These are phyloP conservation scores for Verticillium nubilum DNA, from an alignment of 2,329 filamentous ascomycete species.

Conservation along the genomic window DNA sequence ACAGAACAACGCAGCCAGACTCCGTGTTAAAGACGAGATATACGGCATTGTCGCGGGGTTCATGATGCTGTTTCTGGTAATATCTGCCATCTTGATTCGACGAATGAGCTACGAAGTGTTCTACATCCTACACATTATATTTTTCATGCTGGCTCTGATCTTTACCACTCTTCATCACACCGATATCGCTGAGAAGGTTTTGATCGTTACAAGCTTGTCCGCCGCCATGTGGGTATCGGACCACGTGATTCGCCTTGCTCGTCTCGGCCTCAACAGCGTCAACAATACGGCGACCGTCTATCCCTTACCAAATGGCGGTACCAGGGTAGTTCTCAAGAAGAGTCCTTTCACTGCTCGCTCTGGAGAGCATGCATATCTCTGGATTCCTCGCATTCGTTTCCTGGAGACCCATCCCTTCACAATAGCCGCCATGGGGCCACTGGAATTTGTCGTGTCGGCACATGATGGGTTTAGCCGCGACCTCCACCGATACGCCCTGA, in stretches of 20 bases:
- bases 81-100: conserved; percentile 37
- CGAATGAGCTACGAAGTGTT: conserved; percentile 50
- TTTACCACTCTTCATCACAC: conserved; percentile 48
- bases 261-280: conserved; percentile 36
- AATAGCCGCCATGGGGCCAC: conserved; percentile 43
- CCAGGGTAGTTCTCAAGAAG: conserved; percentile 46
- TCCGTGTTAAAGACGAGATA: conserved; percentile 33
- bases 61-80: conserved; percentile 37
- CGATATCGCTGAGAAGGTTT: conserved; percentile 27
- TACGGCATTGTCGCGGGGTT: conserved; percentile 44
- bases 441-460: conserved; percentile 54
- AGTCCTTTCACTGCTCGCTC: conserved; percentile 39
- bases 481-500: conserved; percentile 36
- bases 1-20: conserved; percentile 17
- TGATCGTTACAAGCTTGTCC: conserved; percentile 35
- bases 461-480: conserved; percentile 50
- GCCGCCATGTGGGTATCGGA: conserved; percentile 45
- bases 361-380: conserved; percentile 59
- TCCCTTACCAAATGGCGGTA: conserved; percentile 48
- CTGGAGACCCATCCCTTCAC: conserved; percentile 61
- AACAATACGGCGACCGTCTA: conserved; percentile 49
- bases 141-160: conserved; percentile 43
- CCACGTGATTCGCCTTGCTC: conserved; percentile 39
- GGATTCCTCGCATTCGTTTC: conserved; percentile 52
- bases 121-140: conserved; percentile 44